Percentiles rank a stretch among this genome's conserved stretches.
phyloP scores from a whole-genome alignment of 164 flowering plant genomes.

The Aristolochia contorta region DNA sequence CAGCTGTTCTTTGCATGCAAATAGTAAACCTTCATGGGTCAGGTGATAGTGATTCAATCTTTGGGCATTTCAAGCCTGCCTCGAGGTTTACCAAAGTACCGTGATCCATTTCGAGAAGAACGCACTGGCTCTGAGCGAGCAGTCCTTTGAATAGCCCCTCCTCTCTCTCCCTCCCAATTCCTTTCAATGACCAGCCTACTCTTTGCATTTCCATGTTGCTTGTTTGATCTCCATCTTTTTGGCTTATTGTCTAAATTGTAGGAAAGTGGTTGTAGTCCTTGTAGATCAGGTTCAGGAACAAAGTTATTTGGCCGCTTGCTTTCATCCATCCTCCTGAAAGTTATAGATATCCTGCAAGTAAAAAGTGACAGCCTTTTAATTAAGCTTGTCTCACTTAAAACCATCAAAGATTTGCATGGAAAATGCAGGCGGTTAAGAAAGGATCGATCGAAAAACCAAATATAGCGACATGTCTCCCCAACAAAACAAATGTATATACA shows the following conservation, averaged over 20 bases:
- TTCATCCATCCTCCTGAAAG: slow-evolving; percentile 89
- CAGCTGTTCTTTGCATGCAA: neutral
- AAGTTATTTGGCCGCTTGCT: slow-evolving; percentile 48
- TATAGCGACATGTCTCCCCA: no score
- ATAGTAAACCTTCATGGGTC: no score
- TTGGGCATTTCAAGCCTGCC: slow-evolving; percentile 12
- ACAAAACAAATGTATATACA: no score
- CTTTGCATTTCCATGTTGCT: slow-evolving; percentile 12
- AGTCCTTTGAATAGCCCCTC: slow-evolving; percentile 3
- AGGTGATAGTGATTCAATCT: neutral
- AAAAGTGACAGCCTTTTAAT: neutral
- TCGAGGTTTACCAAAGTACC: slow-evolving; percentile 20
- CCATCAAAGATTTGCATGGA: no score
- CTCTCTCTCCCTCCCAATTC: slow-evolving; percentile 9
- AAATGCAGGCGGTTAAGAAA: no score
- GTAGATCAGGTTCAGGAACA: slow-evolving; percentile 68
- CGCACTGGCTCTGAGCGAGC: slow-evolving; percentile 19
- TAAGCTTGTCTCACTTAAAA: neutral
- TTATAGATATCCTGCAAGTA: slow-evolving; percentile 71
- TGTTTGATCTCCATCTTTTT: slow-evolving; percentile 14
- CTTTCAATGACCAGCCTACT: slow-evolving; percentile 13
- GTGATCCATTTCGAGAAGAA: slow-evolving; percentile 13
- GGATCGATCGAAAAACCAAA: no score
- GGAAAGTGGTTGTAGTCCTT: slow-evolving; percentile 57
- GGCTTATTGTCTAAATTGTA: slow-evolving; percentile 27